Evolutionary conservation across 805 yeast genomes (phyloP), one percentile per base, ranked within the genome.

Genomic region (Tetrapisispora phaffii): DNA sequence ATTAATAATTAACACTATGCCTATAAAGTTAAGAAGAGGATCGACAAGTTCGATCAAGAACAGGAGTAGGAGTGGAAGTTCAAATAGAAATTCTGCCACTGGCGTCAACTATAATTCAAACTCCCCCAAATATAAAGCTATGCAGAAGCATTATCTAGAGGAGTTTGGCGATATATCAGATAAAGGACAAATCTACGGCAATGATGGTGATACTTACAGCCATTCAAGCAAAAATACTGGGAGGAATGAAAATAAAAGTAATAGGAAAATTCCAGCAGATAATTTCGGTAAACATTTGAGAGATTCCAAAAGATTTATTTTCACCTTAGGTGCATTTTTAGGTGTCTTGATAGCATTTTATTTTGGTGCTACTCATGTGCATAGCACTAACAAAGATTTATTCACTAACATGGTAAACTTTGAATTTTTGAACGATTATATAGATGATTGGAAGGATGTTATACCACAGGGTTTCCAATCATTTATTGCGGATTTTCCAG

Each of bases 361-460:
- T 53, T 72, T 82, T 49, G 83, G 83, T 13, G 60, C 63, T 1
- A 34, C 50, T 35, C 59, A 59, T 48, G 56, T 55, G 12, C 58
- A 54, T 40, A 52, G 45, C 23, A 48, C 56, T 19, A 59, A 59
- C 36, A 51, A 45, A 17, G 63, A 55, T 20, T 33, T 60, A 71
- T 55, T 67, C 72, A 56, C 82, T 72, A 58, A 70, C 66, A 34
- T 73, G 66, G 52, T 66, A 69, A 48, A 74, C 68, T 71, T 82
- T 47, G 89, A 85, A 46, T 62, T 76, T 9, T 60, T 83, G 20
- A 70, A 72, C 46, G 81, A 70, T 19, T 73, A 75, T 49, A 66
- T 82, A 44, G 84, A 78, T 29, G 90, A 82, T 47, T 81, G 90
- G 87, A 77, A 75, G 46, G 85, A 78, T 21, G 69, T 73, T 20